phyloP scores from a whole-genome alignment of 495 filamentous ascomycete species.

The Bryoglossum gracile region DNA sequence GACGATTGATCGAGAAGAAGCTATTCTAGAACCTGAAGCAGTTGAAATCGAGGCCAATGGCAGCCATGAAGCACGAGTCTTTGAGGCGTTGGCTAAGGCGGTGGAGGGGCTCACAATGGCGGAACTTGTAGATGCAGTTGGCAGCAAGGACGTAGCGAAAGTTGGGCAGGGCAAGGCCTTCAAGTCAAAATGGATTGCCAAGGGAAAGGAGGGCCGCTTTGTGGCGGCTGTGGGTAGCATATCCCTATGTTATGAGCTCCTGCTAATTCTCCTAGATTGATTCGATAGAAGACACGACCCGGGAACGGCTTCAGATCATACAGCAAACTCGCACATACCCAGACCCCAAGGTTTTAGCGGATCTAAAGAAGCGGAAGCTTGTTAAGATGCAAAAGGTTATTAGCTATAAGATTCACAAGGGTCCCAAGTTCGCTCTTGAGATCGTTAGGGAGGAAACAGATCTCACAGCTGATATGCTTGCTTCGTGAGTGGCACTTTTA shows the following conservation, averaged over 20 bases:
- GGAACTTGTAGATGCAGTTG: constrained; percentile 64
- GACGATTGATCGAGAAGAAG: constrained; percentile 68
- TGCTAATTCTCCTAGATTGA: constrained; percentile 38
- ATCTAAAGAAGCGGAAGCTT: constrained; percentile 86
- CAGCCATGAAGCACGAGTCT: constrained; percentile 92
- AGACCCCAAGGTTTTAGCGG: constrained; percentile 64
- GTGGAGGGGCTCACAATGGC: constrained; percentile 72
- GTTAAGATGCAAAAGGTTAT: constrained; percentile 76
- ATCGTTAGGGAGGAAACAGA: constrained; percentile 93
- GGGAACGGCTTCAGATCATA: constrained; percentile 63
- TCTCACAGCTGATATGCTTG: constrained; percentile 86
- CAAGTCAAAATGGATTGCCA: constrained; percentile 93
- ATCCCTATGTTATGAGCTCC: constrained; percentile 24
- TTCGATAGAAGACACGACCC: constrained; percentile 70
- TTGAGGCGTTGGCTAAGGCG: constrained; percentile 70
- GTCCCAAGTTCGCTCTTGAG: constrained; percentile 75
- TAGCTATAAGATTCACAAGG: constrained; percentile 74
- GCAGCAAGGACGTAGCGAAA: constrained; percentile 78
- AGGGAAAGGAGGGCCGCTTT: constrained; percentile 62
- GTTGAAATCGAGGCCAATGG: constrained; percentile 73
- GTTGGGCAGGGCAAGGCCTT: constrained; percentile 94
- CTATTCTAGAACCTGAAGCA: constrained; percentile 72
- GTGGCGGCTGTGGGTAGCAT: constrained; percentile 30
- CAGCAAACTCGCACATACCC: constrained; percentile 57
- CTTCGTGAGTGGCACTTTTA: constrained; percentile 35